Evolutionary conservation across 345 rosid genomes (phyloP), one percentile per base, ranked within the genome.

Genomic region (Gossypium turneri): DNA sequence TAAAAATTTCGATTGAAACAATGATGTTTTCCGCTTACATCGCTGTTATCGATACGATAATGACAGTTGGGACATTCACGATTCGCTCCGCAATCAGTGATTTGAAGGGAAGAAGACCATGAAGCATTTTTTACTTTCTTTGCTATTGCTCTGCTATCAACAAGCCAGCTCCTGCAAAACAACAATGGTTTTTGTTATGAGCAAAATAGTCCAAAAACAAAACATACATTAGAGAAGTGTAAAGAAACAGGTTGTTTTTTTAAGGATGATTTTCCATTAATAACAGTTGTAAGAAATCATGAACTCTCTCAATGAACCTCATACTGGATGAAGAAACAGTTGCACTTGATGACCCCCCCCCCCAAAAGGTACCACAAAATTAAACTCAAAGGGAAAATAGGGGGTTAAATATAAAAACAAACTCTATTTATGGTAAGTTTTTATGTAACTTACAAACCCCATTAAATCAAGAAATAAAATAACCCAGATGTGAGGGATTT

Each of bases 31-130:
- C 24, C 48, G 68, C 94, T 86, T 76, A 95, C 99, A 88, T 93
- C 94, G 81, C 84, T 88, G 80, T 91, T 95, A 70, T 91, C 90
- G 53, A 93, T 93, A 58, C 34, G 70, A 82, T 29, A 63, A 79
- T 83, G 81, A 80, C 99, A 95, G 50, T 88, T 87, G 25, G 98
- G 98, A 81, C 99, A 95, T 69, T 89, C 84, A 27, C 87, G 85
- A 75, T 76, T 82, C 51, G 97, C 88, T 13, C 93, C 96, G 59
- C 68, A 80, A 79, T 90, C 98, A 82, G 78, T 84, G 75, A 88
- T 81, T 79, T 84, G 87, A 69, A 72, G 43, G 77, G 87, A 76
- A 74, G 88, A 78, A 65, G 92, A 84, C 52, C 60, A 62, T 51
- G 85, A 72, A 0, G 94, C 88, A 84, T 83, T 85, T 76, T 80